Evolutionary conservation across 208 protist species (phyloP), one percentile per base, ranked within the genome.

Genomic region (Kentomonas sorsogonicus): DNA sequence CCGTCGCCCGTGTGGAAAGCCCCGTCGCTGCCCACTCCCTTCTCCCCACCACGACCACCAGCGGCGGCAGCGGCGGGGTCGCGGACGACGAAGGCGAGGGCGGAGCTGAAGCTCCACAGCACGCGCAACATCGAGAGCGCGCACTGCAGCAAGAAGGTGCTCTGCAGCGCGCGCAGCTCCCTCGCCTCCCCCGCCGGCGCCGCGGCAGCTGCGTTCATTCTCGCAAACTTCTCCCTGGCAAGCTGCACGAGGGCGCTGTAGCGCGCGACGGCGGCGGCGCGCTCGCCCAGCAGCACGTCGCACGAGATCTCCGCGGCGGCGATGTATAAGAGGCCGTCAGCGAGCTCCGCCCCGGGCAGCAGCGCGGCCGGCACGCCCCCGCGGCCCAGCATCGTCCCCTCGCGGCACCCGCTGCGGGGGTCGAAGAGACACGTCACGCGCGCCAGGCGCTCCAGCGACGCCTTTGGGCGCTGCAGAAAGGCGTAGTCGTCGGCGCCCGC

Each of bases 401-500:
- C 38, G 38, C 38, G 3, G 9, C 38, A 9, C 2, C 38, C 38
- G 15, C 15, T 3, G 7, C 18, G 5, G 10, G 27, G 26, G 18
- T 83, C 72, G 65, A 93, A 83, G 11, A 93, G 48, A 46, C 76
- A 73, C 0, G 70, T 51, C 16, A 77, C 45, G 25, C 73, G 72
- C 11, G 65, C 76, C n/a, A 91, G 63, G n/a, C 58, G 52, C 60
- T 79, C 63, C 25, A 94, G 56, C 27, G 79, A 80, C 30, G 27
- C 44, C 22, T 47, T 27, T 0, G 43, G 33, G 1, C 34, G 50
- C 30, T 38, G 29, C 23, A 89, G 58, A 60, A 94, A 86, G 13
- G 16, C 46, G 53, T 84, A 94, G 63, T 94, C 84, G 25, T 94
- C 88, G 1, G 88, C 92, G 66, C 79, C 77, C 72, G 91, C 89